A percentile compares a stretch with the other conserved stretches of the same genome.
Evolutionary conservation across 257 asterid species (phyloP).

Genomic region (Avicennia marina): DNA sequence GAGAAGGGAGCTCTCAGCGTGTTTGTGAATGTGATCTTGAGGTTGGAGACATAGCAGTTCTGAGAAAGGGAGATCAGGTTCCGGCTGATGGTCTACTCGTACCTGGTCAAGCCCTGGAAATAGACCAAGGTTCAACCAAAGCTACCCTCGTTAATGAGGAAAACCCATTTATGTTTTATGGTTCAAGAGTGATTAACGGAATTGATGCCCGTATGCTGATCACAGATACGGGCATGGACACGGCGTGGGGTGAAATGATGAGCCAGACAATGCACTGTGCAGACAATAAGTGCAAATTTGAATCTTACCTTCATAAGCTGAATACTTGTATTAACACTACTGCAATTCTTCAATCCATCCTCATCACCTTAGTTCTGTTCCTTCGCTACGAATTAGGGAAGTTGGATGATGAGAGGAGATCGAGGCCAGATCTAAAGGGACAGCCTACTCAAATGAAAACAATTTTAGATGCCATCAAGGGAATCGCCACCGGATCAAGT

Average conservation of each 20-base stretch:
- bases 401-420: slow-evolving; percentile 24
- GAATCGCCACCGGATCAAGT: slow-evolving; percentile 22
- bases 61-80: slow-evolving; percentile 21
- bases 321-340: slow-evolving; percentile 2
- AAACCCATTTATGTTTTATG: slow-evolving; percentile 28
- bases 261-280: slow-evolving; percentile 5
- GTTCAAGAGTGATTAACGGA: slow-evolving; percentile 29
- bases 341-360: slow-evolving; percentile 21
- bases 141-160: background rate
- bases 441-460: slow-evolving; percentile 21
- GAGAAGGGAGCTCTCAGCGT: background rate
- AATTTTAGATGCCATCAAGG: slow-evolving; percentile 15
- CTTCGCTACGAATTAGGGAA: slow-evolving; percentile 20
- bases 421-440: slow-evolving; percentile 22
- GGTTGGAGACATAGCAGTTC: slow-evolving; percentile 23
- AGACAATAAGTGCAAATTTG: slow-evolving; percentile 18
- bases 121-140: slow-evolving; percentile 6
- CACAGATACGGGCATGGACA: slow-evolving; percentile 22
- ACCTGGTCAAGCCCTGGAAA: slow-evolving; percentile 13
- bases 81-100: slow-evolving; percentile 37
- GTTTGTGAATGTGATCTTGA: slow-evolving; percentile 15
- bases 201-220: slow-evolving; percentile 23
- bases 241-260: slow-evolving; percentile 28
- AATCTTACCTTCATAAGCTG: slow-evolving; percentile 22
- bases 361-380: slow-evolving; percentile 20